Evolutionary conservation across 768 basidiomycete genomes (phyloP), one percentile per base, ranked within the genome.

Genomic region (Pholiota conissans): DNA sequence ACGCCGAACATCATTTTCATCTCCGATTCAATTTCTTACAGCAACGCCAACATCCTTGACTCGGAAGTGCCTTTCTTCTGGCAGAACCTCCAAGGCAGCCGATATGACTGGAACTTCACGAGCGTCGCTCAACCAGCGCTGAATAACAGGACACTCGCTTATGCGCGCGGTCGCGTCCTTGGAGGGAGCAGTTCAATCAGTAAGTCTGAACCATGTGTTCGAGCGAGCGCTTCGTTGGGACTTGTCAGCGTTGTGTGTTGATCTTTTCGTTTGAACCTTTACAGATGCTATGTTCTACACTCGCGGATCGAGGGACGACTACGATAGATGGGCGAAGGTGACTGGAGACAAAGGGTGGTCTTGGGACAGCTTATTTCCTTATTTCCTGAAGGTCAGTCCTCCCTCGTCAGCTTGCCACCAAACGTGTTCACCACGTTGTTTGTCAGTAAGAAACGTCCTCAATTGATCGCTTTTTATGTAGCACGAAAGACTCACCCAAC

Each of bases 341-440:
- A 72, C 75, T 6, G 82, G 77, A 6, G 82, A 85, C 29, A 45
- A 71, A 1, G 74, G 75, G 5, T 87, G 86, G 86, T 69, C 70
- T 9, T 75, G 74, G 74, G 57, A 65, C 11, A 67, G 52, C 24
- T 64, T 77, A 26, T 62, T 70, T 13, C 65, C 67, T 9, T 75
- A 73, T 46, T 34, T 55, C 18, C 45, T 27, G 20, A 55, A 55
- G 24, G 54, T 55, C n/a, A n/a, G n/a, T n/a, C n/a, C n/a, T n/a
- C n/a, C n/a, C n/a, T n/a, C n/a, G n/a, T n/a, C n/a, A n/a, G n/a
- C n/a, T n/a, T n/a, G n/a, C n/a, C n/a, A n/a, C n/a, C n/a, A n/a
- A n/a, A n/a, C n/a, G n/a, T n/a, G n/a, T n/a, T n/a, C n/a, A n/a
- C n/a, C n/a, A n/a, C n/a, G n/a, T n/a, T n/a, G n/a, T n/a, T n/a